phyloP scores from a whole-genome alignment of 495 filamentous ascomycete genomes.

The Penicillium waksmanii region DNA sequence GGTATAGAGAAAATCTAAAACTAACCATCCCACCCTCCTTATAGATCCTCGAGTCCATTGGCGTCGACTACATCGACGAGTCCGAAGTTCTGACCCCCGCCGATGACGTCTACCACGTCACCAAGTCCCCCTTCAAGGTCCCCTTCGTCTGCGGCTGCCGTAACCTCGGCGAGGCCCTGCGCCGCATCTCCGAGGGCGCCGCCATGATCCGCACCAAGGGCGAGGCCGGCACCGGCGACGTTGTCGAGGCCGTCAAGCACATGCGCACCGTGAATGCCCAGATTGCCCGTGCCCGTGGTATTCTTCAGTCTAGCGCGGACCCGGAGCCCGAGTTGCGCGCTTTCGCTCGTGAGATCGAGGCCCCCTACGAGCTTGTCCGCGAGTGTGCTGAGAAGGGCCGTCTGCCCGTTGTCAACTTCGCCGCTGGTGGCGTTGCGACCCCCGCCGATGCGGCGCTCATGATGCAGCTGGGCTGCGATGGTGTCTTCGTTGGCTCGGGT shows the following conservation, averaged over 20 bases:
- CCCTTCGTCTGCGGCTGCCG: slow-evolving; percentile 98
- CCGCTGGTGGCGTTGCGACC: slow-evolving; percentile 94
- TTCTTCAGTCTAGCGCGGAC: slow-evolving; percentile 60
- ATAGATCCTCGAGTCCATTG: slow-evolving; percentile 90
- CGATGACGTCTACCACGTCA: slow-evolving; percentile 87
- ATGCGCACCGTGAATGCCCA: slow-evolving; percentile 88
- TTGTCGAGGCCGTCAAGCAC: slow-evolving; percentile 95
- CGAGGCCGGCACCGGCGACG: slow-evolving; percentile 96
- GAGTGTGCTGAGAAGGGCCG: slow-evolving; percentile 84
- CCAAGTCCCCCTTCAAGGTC: slow-evolving; percentile 79
- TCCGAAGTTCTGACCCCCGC: slow-evolving; percentile 96
- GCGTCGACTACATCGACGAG: slow-evolving; percentile 98
- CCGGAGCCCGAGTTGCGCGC: slow-evolving; percentile 75
- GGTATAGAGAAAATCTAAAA: not conserved
- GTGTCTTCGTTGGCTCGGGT: slow-evolving; percentile 93
- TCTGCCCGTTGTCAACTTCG: slow-evolving; percentile 97
- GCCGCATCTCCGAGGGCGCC: slow-evolving; percentile 90
- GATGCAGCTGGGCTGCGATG: slow-evolving; percentile 99
- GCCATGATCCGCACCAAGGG: slow-evolving; percentile 99
- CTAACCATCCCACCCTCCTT: slow-evolving; percentile 10
- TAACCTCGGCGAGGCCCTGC: slow-evolving; percentile 90
- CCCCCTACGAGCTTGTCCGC: slow-evolving; percentile 75
- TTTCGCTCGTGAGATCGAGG: slow-evolving; percentile 80
- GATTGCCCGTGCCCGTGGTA: slow-evolving; percentile 73
- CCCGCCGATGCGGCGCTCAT: slow-evolving; percentile 96